Base-by-base conservation (phyloP, 805 yeast genomes). In the Kregervanrija pseudodelftensis region DNA sequence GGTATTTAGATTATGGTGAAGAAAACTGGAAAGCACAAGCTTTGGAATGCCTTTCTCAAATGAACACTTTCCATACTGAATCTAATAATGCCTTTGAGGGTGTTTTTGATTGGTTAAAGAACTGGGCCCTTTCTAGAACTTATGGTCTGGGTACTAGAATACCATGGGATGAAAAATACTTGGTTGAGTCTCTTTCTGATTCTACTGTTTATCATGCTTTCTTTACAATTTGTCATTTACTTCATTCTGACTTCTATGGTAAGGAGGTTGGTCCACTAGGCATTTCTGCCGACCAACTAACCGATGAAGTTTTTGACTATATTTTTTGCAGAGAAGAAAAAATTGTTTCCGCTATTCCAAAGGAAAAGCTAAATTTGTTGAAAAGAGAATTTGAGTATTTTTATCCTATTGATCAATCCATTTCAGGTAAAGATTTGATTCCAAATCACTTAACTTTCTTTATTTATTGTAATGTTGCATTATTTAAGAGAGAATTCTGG, bases 1-100 rank as follows among this genome's bases (percentile, higher is more conserved):
- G 99, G 99, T 93, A 80, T 67, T 77, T 87, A 57, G 97, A 93
- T 65, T 93, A 93, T 60, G 99, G 99, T 75, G 99, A 93, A 76
- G 87, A 79, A 55, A 55, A 68, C 12, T 93, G 99, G 99, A 86
- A 85, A 61, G 66, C 72, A 12, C 79, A 77, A 62, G 95, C 96
- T 43, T 68, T 80, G 51, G 93, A 84, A 57, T 84, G 95, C 64
- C 74, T 93, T 49, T 74, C 73, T 39, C 63, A 67, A 48, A 81
- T 93, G 91, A 77, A 85, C 63, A 76, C 90, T 10, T 91, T 77
- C 72, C 74, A 82, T 43, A 72, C 81, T 41, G 98, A 90, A 70
- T 86, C 95, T 36, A 77, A 84, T 58, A 80, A 91, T 60, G 96
- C 95, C 7, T 91, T 93, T 58, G 96, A 89, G 67, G 90, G 89